Base-by-base conservation (phyloP, 306 rosid genomes). In the Cicer judaicum region DNA sequence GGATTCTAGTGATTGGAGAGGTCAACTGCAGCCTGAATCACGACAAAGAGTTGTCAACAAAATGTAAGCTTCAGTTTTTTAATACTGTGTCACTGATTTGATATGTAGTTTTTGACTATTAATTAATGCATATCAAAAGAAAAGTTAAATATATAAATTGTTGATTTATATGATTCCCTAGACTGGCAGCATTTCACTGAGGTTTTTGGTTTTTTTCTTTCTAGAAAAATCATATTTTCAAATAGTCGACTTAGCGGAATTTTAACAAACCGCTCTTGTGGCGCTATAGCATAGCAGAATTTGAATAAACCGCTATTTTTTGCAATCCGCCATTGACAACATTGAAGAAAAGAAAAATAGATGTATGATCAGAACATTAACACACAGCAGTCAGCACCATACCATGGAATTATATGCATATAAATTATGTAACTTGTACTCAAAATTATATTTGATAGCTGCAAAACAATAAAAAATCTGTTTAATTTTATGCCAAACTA, bases 21-120 rank as follows among this genome's bases (percentile, higher is more conserved):
- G 72, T 79, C 72, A 57, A 8, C 65, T 85, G 47, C 86, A 40
- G 65, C 72, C 70, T 11, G 88, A 85, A 15, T 79, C 86, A 11
- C 86, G 88, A 44, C 88, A 79, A 82, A 82, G 88, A 82, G 76
- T 85, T 66, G 88, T 85, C 71, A 79, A 79, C 72, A 85, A 79
- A 82, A 85, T 85, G 88, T 85, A 67, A 71, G 84, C 56, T 79
- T 76, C 34, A 64, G 19, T 74, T 49, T 69, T 47, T 69, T 47
- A 76, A 16, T 73, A 62, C 59, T 29, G 56, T 55, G 3, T 55
- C n/a, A 16, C 75, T 46, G 44, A 76, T 44, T 24, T 80, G 24
- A 62, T 29, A 1, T 19, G 21, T 19, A 19, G 21, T 19, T 19
- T 19, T 19, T 19, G 1, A 19, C 21, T 19, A 19, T 19, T 19